Evolutionary conservation across 2,329 filamentous ascomycete species (phyloP).

Genomic region (Hawksworthiomyces lignivorus): DNA sequence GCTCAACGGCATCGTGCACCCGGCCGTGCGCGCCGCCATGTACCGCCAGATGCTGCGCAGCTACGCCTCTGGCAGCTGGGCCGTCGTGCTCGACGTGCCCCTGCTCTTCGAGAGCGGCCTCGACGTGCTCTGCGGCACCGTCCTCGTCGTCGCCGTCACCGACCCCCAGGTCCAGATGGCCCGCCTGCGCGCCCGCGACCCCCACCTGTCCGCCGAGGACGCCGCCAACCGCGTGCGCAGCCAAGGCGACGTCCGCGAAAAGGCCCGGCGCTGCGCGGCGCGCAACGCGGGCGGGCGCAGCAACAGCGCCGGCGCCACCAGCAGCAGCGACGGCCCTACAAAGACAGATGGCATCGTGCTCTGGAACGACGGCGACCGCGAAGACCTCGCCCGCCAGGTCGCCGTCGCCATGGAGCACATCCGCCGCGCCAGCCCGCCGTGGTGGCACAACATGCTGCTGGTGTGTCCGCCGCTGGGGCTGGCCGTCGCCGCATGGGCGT

Average conservation of each 20-base stretch:
- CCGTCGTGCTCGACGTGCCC: constrained; percentile 86
- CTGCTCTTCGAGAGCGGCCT: constrained; percentile 83
- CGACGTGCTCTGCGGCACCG: constrained; percentile 76
- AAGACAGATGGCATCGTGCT: constrained; percentile 63
- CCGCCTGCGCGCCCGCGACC: constrained; percentile 66
- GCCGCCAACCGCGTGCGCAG: constrained; percentile 78
- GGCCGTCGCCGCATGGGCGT: constrained; percentile 59
- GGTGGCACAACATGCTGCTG: constrained; percentile 70
- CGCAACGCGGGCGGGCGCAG: constrained; percentile 41
- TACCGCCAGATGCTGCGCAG: constrained; percentile 63
- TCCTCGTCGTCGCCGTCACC: constrained; percentile 77
- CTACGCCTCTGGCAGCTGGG: constrained; percentile 74
- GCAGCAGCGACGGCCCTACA: constrained; percentile 57
- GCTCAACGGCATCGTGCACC: constrained; percentile 87
- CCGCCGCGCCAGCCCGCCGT: constrained; percentile 56
- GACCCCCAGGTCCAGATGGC: constrained; percentile 78
- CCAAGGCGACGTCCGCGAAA: constrained; percentile 78
- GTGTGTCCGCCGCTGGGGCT: constrained; percentile 69
- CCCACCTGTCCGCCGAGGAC: constrained; percentile 74
- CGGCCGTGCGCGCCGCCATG: constrained; percentile 78
- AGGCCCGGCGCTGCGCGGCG: constrained; percentile 66
- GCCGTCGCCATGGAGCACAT: constrained; percentile 57
- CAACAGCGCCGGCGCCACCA: constrained; percentile 75
- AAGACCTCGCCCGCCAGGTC: constrained; percentile 61
- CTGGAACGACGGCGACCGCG: constrained; percentile 78